Conservation (phyloP, 2,329 filamentous ascomycete species). For the Fusarium verticillioides region DNA sequence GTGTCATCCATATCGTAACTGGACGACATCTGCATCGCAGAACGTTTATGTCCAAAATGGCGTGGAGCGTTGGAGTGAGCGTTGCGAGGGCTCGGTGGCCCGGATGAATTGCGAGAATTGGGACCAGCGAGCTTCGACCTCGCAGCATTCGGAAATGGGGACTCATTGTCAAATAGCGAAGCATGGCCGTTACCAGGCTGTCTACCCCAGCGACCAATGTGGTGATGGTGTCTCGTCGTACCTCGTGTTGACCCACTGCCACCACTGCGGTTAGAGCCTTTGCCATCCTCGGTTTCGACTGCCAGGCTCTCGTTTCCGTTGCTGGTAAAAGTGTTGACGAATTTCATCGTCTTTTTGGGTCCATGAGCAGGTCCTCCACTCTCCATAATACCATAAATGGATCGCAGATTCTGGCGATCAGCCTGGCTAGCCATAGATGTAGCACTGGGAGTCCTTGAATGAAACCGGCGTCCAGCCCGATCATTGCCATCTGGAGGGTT, state of each 20-base stretch:
- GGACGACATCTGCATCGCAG: conserved; percentile 68
- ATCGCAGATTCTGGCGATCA: conserved; percentile 68
- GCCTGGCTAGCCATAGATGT: conserved; percentile 83
- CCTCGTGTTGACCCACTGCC: conserved; percentile 71
- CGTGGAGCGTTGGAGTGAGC: conserved; percentile 51
- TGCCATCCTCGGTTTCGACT: conserved; percentile 74
- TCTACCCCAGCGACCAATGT: conserved; percentile 78
- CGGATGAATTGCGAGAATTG: conserved; percentile 69
- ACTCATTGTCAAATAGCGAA: conserved; percentile 80
- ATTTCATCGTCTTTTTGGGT: conserved; percentile 93
- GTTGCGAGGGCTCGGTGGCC: conserved; percentile 76
- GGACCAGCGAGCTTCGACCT: conserved; percentile 70
- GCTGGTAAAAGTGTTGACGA: conserved; percentile 81
- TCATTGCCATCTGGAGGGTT: conserved; percentile 81
- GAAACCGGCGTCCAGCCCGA: conserved; percentile 75
- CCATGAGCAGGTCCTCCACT: conserved; percentile 56
- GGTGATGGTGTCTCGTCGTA: conserved; percentile 79
- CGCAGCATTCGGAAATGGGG: conserved; percentile 77
- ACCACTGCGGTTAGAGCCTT: conserved; percentile 67
- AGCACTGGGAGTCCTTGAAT: conserved; percentile 93
- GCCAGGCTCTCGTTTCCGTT: conserved; percentile 62
- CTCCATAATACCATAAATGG: conserved; percentile 76
- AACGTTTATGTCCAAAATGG: conserved; percentile 57
- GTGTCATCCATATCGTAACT: conserved; percentile 85
- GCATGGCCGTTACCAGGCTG: conserved; percentile 73